Conservation (phyloP, 441 rosid species). For the Mallotus japonicus region DNA sequence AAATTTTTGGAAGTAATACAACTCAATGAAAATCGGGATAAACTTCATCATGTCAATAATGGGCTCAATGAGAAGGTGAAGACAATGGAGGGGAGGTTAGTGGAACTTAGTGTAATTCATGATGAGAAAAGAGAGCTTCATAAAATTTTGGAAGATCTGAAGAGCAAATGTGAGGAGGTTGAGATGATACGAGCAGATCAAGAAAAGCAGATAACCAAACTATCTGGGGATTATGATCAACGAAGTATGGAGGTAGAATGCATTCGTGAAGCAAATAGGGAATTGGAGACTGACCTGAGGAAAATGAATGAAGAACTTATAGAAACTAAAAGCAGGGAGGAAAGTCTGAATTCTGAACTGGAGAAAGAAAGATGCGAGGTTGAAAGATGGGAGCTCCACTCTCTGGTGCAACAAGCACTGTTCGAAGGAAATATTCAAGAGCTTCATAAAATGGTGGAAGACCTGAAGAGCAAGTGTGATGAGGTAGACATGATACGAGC, state of each 20-base stretch:
- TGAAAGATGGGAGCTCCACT: slow-evolving; percentile 39
- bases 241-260: slow-evolving; percentile 43
- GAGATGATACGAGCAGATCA: slow-evolving; percentile 46
- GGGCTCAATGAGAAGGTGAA: slow-evolving; percentile 55
- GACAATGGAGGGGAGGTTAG: slow-evolving; percentile 42
- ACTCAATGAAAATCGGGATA: slow-evolving; percentile 41
- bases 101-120: slow-evolving; percentile 38
- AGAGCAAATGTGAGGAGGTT: slow-evolving; percentile 52
- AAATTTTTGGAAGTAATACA: slow-evolving; percentile 44
- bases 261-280: slow-evolving; percentile 39
- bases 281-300: slow-evolving; percentile 44
- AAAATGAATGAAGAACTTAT: slow-evolving; percentile 41
- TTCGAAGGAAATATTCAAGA: slow-evolving; percentile 49
- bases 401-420: slow-evolving; percentile 51
- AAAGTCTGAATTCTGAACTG: slow-evolving; percentile 51
- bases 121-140: slow-evolving; percentile 47
- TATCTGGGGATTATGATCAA: slow-evolving; percentile 49
- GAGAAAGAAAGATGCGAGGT: slow-evolving; percentile 40
- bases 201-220: slow-evolving; percentile 48
- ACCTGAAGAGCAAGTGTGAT: slow-evolving; percentile 51
- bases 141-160: slow-evolving; percentile 48
- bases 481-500: slow-evolving; percentile 47
- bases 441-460: too few relatives aligned
- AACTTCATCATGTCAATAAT: slow-evolving; percentile 44
- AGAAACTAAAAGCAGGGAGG: slow-evolving; percentile 52